A percentile compares a stretch with the other conserved stretches of the same genome.
These are phyloP conservation scores for Fusarium citri DNA, from an alignment of 2,329 filamentous ascomycete species.

Conservation along the genomic window DNA sequence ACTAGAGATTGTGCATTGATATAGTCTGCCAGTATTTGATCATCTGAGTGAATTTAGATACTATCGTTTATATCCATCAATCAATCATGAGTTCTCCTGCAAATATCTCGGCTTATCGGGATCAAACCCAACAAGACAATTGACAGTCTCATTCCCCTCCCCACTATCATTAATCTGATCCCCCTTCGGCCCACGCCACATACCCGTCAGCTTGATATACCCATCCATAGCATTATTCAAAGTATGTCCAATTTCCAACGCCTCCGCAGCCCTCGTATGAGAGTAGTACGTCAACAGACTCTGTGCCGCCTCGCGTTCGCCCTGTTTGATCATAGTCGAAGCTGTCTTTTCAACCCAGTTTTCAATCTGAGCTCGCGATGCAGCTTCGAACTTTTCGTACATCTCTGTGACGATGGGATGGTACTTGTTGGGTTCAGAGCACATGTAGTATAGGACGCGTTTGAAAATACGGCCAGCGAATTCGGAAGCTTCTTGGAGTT, in stretches of 20 bases:
- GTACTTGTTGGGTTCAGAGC: slow-evolving; percentile 35
- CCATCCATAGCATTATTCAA: slow-evolving; percentile 39
- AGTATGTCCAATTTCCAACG: slow-evolving; percentile 30
- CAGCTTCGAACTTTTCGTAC: slow-evolving; percentile 24
- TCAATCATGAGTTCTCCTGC: not conserved
- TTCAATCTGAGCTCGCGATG: slow-evolving; percentile 27
- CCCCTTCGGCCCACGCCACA: slow-evolving; percentile 34
- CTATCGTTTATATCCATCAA: no score
- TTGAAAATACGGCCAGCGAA: slow-evolving; percentile 42
- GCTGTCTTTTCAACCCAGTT: slow-evolving; percentile 41
- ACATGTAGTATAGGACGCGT: slow-evolving; percentile 41
- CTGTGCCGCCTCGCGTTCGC: slow-evolving; percentile 28
- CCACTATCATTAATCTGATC: slow-evolving; percentile 42
- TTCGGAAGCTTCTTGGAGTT: slow-evolving; percentile 38
- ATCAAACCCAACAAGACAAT: slow-evolving; percentile 41
- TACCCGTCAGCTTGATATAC: slow-evolving; percentile 40
- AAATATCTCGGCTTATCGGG: slow-evolving; percentile 36
- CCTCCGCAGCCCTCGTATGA: slow-evolving; percentile 34
- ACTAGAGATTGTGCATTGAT: no score
- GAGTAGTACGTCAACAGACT: slow-evolving; percentile 40
- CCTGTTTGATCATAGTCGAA: slow-evolving; percentile 26
- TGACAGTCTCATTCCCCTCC: slow-evolving; percentile 40
- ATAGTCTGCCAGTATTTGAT: no score
- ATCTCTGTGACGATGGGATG: slow-evolving; percentile 33
- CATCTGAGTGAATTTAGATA: no score